Evolutionary conservation across 1,139 yeast species (phyloP), one percentile per base, ranked within the genome.

Genomic region (Hansenula sp.): DNA sequence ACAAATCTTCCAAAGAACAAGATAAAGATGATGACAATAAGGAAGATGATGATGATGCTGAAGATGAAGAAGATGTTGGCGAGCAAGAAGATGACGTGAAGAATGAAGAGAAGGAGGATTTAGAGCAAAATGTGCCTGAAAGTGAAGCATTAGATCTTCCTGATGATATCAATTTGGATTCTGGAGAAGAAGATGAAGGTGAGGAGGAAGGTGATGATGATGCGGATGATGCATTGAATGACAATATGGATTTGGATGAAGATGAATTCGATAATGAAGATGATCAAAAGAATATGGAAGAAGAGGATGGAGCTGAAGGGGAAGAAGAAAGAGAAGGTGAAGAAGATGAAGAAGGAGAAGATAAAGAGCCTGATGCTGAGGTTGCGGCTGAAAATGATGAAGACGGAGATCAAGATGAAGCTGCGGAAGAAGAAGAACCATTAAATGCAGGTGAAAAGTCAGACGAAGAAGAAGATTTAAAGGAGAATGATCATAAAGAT

Each of bases 161-260:
- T 0, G 98, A 91, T 36, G 95, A 90, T 52, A 78, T 91, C 72
- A 79, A 88, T 51, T 71, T 88, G 36, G 96, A 88, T 59, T 80
- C 80, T 15, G 86, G 74, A 35, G 81, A 76, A 24, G 87, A 80
- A n/a, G 78, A 72, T 2, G 77, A 71, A 13, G 77, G 71, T 1
- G 73, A 65, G 1, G 61, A 60, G 11, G 61, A 62, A 25, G 70
- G 68, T 46, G 65, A 64, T 31, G 64, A 60, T 24, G 56, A 59
- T 17, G 50, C 53, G 38, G 59, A 62, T 33, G 59, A 57, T 18
- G 59, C 54, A 21, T 54, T 55, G n/a, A 59, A 59, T 16, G 59
- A 55, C 15, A 54, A 44, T 4, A 54, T 60, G 41, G 60, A 58
- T 21, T 47, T 54, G 11, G 61, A 53, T n/a, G 57, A 52, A 7